These are phyloP conservation scores for Microthyrium microscopicum DNA, from an alignment of 2,329 filamentous ascomycete genomes.

Conservation along the genomic window DNA sequence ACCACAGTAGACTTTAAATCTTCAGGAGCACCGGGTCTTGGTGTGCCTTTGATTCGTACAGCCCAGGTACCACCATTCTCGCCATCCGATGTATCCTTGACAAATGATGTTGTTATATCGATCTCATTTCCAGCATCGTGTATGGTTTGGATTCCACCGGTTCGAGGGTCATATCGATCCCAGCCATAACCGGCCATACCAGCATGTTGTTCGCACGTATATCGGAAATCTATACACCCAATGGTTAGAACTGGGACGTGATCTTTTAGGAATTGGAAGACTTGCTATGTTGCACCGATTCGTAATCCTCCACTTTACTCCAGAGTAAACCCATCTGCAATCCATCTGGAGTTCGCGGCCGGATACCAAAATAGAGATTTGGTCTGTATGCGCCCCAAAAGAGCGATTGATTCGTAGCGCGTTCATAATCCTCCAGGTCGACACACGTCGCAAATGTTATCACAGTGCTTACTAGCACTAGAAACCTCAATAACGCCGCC, in stretches of 20 bases:
- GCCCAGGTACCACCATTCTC: constrained; percentile 82
- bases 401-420: constrained; percentile 51
- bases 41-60: constrained; percentile 63
- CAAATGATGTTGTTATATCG: constrained; percentile 78
- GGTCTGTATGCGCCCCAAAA: constrained; percentile 86
- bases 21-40: constrained; percentile 45
- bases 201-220: constrained; percentile 87
- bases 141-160: constrained; percentile 71
- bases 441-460: too few species aligned
- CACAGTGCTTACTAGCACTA: too few species aligned
- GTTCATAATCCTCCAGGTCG: too few species aligned
- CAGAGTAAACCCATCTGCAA: constrained; percentile 67
- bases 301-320: constrained; percentile 62
- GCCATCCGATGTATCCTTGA: constrained; percentile 45
- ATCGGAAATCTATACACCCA: constrained; percentile 42
- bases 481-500: too few species aligned
- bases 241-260: background rate
- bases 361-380: constrained; percentile 76
- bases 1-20: constrained; percentile 60
- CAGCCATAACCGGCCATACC: constrained; percentile 90
- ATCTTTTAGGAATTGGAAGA: too few species aligned
- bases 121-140: constrained; percentile 73
- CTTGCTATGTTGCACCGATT: constrained; percentile 54
- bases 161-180: constrained; percentile 84
- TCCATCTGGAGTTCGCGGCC: constrained; percentile 59